These are phyloP conservation scores for Passiflora organensis DNA, from an alignment of 345 rosid genomes.

Conservation along the genomic window DNA sequence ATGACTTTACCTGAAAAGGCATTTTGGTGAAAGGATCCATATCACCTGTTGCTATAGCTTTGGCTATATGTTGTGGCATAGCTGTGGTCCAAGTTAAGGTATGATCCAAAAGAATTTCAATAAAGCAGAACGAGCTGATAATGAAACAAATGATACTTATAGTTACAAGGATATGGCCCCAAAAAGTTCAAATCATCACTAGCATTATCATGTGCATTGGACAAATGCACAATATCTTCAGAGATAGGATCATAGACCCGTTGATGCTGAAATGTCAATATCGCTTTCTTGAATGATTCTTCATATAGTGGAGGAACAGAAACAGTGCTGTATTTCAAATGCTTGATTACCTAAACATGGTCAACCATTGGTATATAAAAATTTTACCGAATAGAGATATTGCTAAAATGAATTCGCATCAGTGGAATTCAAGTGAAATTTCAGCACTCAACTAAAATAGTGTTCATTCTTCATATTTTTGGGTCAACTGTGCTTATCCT, in stretches of 20 bases:
- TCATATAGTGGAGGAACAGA: slow-evolving; percentile 82
- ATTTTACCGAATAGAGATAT: slow-evolving; percentile 10
- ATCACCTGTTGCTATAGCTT: slow-evolving; percentile 80
- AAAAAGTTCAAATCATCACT: slow-evolving; percentile 59
- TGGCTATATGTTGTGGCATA: slow-evolving; percentile 66
- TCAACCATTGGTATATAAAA: slow-evolving; percentile 10
- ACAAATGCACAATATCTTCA: slow-evolving; percentile 57
- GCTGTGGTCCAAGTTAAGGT: slow-evolving; percentile 56
- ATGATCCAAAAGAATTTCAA: slow-evolving; percentile 11
- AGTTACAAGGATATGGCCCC: slow-evolving; percentile 90
- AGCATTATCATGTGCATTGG: slow-evolving; percentile 35
- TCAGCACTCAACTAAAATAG: background rate
- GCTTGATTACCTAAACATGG: slow-evolving; percentile 70
- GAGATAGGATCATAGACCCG: slow-evolving; percentile 67
- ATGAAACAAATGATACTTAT: slow-evolving; percentile 8
- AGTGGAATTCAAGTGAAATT: background rate
- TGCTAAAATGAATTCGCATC: slow-evolving; percentile 7
- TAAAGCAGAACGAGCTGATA: background rate
- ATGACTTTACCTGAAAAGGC: slow-evolving; percentile 62
- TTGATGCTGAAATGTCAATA: slow-evolving; percentile 87
- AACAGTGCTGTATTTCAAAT: slow-evolving; percentile 66
- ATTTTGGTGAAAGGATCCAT: slow-evolving; percentile 81
- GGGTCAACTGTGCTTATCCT: background rate
- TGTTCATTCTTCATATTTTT: background rate
- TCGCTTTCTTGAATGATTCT: slow-evolving; percentile 78